A percentile compares a stretch with the other conserved stretches of the same genome.
Conservation (phyloP, 2,329 filamentous ascomycete species). For the Aspergillus latus region DNA sequence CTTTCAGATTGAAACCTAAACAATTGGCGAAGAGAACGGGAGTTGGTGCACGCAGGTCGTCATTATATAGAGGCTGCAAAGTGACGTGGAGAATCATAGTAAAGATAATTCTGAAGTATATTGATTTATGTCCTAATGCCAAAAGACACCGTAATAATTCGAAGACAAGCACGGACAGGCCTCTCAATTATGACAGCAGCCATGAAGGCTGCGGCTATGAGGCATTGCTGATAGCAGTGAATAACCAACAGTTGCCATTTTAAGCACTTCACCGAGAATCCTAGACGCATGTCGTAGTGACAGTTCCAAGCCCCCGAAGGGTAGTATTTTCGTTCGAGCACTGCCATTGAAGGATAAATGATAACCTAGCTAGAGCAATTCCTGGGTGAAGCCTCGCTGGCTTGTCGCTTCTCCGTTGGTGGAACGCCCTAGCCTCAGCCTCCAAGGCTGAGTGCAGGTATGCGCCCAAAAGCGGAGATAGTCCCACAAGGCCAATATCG, state of each 20-base stretch:
- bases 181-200: background rate
- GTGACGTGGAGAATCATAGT: background rate
- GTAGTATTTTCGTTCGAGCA: background rate
- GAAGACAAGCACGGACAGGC: background rate
- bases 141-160: background rate
- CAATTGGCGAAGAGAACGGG: background rate
- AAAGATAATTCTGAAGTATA: background rate
- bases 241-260: background rate
- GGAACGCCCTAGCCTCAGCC: background rate
- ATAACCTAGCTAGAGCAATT: background rate
- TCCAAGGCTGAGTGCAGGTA: background rate
- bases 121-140: too few relatives aligned
- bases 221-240: background rate
- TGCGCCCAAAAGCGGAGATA: conserved; percentile 1
- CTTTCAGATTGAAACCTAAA: background rate
- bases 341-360: background rate
- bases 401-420: background rate
- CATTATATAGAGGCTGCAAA: background rate
- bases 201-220: background rate
- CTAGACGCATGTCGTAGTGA: background rate
- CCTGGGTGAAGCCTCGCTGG: background rate
- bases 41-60: background rate
- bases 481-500: conserved; percentile 1
- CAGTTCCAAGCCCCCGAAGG: too few relatives aligned
- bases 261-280: background rate